These are phyloP conservation scores for Trichoderma virens DNA, from an alignment of 495 filamentous ascomycete genomes.

Conservation along the genomic window DNA sequence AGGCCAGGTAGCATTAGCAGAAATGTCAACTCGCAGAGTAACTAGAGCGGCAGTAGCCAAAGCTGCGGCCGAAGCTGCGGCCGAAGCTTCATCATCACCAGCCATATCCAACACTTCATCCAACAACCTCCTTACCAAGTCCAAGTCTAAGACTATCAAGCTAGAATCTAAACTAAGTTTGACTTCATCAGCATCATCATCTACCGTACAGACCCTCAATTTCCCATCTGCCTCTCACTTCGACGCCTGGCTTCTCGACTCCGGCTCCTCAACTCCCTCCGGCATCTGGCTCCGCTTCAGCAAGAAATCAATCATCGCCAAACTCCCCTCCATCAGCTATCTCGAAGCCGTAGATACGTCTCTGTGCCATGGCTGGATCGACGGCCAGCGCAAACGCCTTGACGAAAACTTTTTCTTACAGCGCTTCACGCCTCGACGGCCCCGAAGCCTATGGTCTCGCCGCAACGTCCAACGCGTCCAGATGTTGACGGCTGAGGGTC, in stretches of 20 bases:
- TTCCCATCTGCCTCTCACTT: slow-evolving; percentile 31
- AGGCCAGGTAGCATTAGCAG: neutral
- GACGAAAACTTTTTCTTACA: slow-evolving; percentile 36
- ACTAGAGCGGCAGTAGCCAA: neutral
- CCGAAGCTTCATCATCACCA: neutral
- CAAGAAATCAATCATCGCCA: slow-evolving; percentile 36
- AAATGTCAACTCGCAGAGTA: neutral
- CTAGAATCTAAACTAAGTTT: no score
- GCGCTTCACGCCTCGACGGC: slow-evolving; percentile 47
- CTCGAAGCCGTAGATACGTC: slow-evolving; percentile 47
- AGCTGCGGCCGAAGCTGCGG: neutral
- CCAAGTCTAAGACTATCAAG: neutral
- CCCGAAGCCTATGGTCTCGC: slow-evolving; percentile 46
- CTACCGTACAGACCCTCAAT: slow-evolving; percentile 4
- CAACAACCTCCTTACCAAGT: neutral
- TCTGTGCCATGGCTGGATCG: slow-evolving; percentile 54
- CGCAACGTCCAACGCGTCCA: slow-evolving; percentile 38
- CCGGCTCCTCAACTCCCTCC: slow-evolving; percentile 23
- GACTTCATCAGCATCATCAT: neutral
- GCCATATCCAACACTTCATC: neutral
- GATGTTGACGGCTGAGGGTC: slow-evolving; percentile 31
- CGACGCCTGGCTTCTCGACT: slow-evolving; percentile 38
- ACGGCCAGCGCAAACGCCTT: slow-evolving; percentile 40
- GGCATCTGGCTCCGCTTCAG: slow-evolving; percentile 49
- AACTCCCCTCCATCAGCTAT: slow-evolving; percentile 38